Evolutionary conservation across 257 asterid genomes (phyloP).

Genomic region (Ocimum tenuiflorum): DNA sequence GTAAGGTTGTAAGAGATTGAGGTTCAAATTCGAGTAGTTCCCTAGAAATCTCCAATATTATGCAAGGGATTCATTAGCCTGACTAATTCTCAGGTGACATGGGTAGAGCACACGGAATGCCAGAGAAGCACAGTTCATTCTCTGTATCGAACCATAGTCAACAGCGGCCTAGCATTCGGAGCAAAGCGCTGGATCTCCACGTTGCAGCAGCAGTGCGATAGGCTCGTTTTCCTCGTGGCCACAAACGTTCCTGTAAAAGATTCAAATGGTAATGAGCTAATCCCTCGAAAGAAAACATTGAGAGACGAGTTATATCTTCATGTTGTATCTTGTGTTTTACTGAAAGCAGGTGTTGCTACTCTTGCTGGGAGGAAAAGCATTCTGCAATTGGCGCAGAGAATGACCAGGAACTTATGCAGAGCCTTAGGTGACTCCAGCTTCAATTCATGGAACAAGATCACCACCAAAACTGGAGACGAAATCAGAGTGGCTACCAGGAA

Average conservation of each 20-base stretch:
- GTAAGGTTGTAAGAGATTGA: conserved; percentile 50
- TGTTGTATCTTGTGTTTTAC: not conserved
- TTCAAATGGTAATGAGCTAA: conserved; percentile 46
- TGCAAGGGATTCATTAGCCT: too few relatives aligned
- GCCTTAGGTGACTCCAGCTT: conserved; percentile 67
- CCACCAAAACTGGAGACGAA: conserved; percentile 58
- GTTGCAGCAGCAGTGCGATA: conserved; percentile 70
- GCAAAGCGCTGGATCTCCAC: conserved; percentile 87
- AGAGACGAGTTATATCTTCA: not conserved
- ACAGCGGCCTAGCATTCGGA: conserved; percentile 77
- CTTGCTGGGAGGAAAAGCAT: conserved; percentile 83
- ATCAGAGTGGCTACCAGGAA: conserved; percentile 62
- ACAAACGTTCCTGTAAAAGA: conserved; percentile 79
- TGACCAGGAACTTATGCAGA: conserved; percentile 58
- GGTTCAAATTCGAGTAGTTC: not conserved
- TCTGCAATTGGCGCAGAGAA: conserved; percentile 66
- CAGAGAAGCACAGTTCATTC: conserved; percentile 51
- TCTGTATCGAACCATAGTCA: conserved; percentile 55
- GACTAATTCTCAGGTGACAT: conserved; percentile 50
- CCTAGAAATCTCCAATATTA: too few relatives aligned
- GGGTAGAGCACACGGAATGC: conserved; percentile 88
- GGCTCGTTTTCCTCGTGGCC: conserved; percentile 64
- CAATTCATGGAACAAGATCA: conserved; percentile 68
- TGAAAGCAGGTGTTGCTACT: conserved; percentile 60
- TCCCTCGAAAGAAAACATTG: not conserved